phyloP scores from a whole-genome alignment of 2,329 filamentous ascomycete genomes.

The Ploettnerulaceae sp. region DNA sequence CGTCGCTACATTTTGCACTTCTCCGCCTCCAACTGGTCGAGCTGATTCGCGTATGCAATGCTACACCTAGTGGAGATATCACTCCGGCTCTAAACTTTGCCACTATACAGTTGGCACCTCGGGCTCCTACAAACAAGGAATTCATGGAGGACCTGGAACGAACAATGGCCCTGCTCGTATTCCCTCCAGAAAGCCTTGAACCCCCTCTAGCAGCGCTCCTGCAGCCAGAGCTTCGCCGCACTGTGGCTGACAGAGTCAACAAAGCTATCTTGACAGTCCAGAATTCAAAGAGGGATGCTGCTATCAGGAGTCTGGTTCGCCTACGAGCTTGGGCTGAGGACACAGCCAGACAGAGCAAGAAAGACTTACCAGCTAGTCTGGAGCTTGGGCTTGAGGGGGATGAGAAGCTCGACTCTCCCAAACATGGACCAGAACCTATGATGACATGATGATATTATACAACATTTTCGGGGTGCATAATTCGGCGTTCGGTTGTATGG shows the following conservation, averaged over 20 bases:
- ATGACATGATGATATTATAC: slow-evolving; percentile 26
- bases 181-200: slow-evolving; percentile 73
- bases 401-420: slow-evolving; percentile 16
- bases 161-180: slow-evolving; percentile 89
- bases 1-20: slow-evolving; percentile 81
- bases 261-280: slow-evolving; percentile 76
- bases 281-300: slow-evolving; percentile 69
- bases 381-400: slow-evolving; percentile 31
- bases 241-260: slow-evolving; percentile 86
- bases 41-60: slow-evolving; percentile 74
- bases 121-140: slow-evolving; percentile 72
- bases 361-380: slow-evolving; percentile 31
- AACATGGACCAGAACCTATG: slow-evolving; percentile 31
- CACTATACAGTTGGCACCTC: slow-evolving; percentile 77
- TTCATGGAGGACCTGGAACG: slow-evolving; percentile 85
- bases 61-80: slow-evolving; percentile 65
- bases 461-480: too few relatives aligned
- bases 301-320: slow-evolving; percentile 74
- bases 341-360: slow-evolving; percentile 32
- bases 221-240: slow-evolving; percentile 70
- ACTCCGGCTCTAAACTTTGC: slow-evolving; percentile 76
- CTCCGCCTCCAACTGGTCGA: slow-evolving; percentile 90
- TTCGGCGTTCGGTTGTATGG: too few relatives aligned
- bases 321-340: slow-evolving; percentile 80
- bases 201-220: slow-evolving; percentile 72